Evolutionary conservation across 306 rosid genomes (phyloP).

Genomic region (apple (Malus domestica)): ASM211411v1 NC_041790.1:8716001-8716500

Average conservation of each 20-base stretch:
- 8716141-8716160: background rate
- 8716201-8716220: background rate
- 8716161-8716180: background rate
- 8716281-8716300: background rate
- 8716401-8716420: background rate
- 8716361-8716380: background rate
- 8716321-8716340: background rate
- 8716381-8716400: background rate
- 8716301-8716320: background rate
- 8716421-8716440: constrained; percentile 59
- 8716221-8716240: background rate
- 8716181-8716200: background rate
- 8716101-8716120: constrained; percentile 53
- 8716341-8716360: background rate
- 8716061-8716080: constrained; percentile 75
- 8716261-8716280: background rate
- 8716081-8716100: constrained; percentile 75
- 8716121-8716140: background rate
- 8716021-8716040: constrained; percentile 86
- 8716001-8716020: constrained; percentile 73
- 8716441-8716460: constrained; percentile 68
- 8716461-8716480: constrained; percentile 84
- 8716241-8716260: background rate
- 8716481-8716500: constrained; percentile 57
- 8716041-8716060: constrained; percentile 54